Evolutionary conservation across 257 asterid genomes (phyloP).

Genomic region (Schizonepeta tenuifolia): DNA sequence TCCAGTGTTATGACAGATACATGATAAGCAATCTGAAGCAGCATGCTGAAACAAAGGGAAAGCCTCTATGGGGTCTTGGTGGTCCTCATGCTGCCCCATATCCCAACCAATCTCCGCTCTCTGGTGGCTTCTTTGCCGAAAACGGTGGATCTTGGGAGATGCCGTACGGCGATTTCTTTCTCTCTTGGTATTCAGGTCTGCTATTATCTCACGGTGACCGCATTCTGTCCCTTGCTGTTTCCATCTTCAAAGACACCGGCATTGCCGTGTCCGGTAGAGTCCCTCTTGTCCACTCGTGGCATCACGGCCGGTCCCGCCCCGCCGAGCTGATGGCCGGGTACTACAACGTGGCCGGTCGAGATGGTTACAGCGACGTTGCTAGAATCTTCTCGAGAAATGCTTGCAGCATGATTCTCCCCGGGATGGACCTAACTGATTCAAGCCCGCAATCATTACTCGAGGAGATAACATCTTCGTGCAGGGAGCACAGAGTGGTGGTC

Average conservation of each 20-base stretch:
- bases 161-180: conserved; percentile 77
- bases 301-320: conserved; percentile 62
- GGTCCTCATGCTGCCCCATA: conserved; percentile 81
- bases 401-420: conserved; percentile 62
- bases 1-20: conserved; percentile 80
- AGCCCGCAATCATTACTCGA: conserved; percentile 56
- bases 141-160: conserved; percentile 85
- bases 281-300: conserved; percentile 60
- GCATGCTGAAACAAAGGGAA: conserved; percentile 61
- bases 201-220: conserved; percentile 69
- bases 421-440: conserved; percentile 67
- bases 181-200: conserved; percentile 71
- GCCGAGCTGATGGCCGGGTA: conserved; percentile 69
- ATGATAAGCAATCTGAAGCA: conserved; percentile 63
- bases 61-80: conserved; percentile 82
- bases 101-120: conserved; percentile 44
- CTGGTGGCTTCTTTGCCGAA: conserved; percentile 64
- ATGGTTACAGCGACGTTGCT: conserved; percentile 58
- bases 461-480: conserved; percentile 57
- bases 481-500: conserved; percentile 48
- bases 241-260: conserved; percentile 51
- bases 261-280: conserved; percentile 62
- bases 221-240: conserved; percentile 61
- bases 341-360: conserved; percentile 60
- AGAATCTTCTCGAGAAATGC: conserved; percentile 54